Percentiles rank a stretch among this genome's conserved stretches.
Evolutionary conservation across 192 early-diverging fungal species (phyloP).

Genomic region (Allomyces javanicus): DNA sequence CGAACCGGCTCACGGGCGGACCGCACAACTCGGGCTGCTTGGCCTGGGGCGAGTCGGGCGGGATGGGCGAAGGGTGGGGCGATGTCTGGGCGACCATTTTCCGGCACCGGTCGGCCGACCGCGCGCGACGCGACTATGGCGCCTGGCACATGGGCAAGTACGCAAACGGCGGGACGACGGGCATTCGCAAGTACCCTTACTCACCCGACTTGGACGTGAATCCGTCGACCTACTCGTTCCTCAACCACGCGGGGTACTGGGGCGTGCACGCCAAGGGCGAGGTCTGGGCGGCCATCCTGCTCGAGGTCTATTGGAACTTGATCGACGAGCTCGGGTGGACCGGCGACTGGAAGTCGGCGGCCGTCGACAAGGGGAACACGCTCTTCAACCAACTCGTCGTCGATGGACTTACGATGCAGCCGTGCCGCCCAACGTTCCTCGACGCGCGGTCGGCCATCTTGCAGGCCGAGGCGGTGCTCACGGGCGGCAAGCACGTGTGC

Average conservation of each 20-base stretch:
- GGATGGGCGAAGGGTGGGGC: conserved; percentile 93
- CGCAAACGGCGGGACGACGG: conserved; percentile 49
- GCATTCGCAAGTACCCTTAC: conserved; percentile 74
- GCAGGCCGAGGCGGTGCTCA: conserved; percentile 38
- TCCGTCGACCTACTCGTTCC: conserved; percentile 56
- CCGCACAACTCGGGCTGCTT: conserved; percentile 77
- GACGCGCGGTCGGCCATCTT: conserved; percentile 54
- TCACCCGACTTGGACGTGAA: conserved; percentile 54
- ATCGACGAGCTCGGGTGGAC: conserved; percentile 35
- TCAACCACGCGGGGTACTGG: conserved; percentile 68
- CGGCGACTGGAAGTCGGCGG: neutral
- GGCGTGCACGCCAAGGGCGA: conserved; percentile 83
- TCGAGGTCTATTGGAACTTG: conserved; percentile 61
- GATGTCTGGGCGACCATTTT: conserved; percentile 73
- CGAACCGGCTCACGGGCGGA: conserved; percentile 77
- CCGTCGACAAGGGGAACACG: conserved; percentile 31
- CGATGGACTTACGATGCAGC: conserved; percentile 57
- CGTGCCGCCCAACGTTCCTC: conserved; percentile 52
- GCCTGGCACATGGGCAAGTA: conserved; percentile 67
- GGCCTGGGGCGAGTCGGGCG: conserved; percentile 67
- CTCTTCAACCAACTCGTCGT: conserved; percentile 47
- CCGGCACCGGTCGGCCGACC: conserved; percentile 10
- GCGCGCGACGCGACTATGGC: neutral
- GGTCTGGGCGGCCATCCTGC: conserved; percentile 85
- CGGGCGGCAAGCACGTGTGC: conserved; percentile 46